These are phyloP conservation scores for Aschersonia sp. DNA, from an alignment of 2,329 filamentous ascomycete genomes.

Conservation along the genomic window DNA sequence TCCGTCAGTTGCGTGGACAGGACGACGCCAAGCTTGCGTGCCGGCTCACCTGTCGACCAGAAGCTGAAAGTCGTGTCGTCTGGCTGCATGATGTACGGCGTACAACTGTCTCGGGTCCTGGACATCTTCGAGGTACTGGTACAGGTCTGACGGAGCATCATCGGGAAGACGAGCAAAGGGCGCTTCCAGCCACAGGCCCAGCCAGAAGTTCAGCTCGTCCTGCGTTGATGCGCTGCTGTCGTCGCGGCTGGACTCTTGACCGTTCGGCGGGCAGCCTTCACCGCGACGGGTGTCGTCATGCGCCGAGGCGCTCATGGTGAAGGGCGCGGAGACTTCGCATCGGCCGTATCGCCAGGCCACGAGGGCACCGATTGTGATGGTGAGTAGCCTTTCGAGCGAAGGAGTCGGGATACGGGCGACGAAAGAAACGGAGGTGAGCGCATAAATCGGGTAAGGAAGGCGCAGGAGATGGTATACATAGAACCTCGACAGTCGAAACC, in stretches of 20 bases:
- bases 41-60: constrained; percentile 48
- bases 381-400: not conserved
- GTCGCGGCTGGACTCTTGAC: not conserved
- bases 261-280: constrained; percentile 1
- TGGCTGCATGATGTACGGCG: constrained; percentile 42
- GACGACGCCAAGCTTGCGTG: not conserved
- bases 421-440: too few relatives aligned
- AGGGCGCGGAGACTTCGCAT: constrained; percentile 1
- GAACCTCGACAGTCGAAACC: too few relatives aligned
- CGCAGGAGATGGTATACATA: too few relatives aligned
- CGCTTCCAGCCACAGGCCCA: constrained; percentile 46
- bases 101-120: constrained; percentile 49
- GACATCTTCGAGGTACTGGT: constrained; percentile 38
- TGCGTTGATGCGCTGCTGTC: constrained; percentile 3
- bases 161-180: constrained; percentile 43
- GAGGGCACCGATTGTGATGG: not conserved
- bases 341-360: not conserved
- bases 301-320: constrained; percentile 6
- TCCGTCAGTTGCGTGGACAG: not conserved
- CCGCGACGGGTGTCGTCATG: constrained; percentile 3
- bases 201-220: constrained; percentile 33
- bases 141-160: constrained; percentile 45
- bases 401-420: too few relatives aligned
- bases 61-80: constrained; percentile 49
- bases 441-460: too few relatives aligned